These are phyloP conservation scores for Macaranga tanarius DNA, from an alignment of 441 rosid species.

Conservation along the genomic window DNA sequence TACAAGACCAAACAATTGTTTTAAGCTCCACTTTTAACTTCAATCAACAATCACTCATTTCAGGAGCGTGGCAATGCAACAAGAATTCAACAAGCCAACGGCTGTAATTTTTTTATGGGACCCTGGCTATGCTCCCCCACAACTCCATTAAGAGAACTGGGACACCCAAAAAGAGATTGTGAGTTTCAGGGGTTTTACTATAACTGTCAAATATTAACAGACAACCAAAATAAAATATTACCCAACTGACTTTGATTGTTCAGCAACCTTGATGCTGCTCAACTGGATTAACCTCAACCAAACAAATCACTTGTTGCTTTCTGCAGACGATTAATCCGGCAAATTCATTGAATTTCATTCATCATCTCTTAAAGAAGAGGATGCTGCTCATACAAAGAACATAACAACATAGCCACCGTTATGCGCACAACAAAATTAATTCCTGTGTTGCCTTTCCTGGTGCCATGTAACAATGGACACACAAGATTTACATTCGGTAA, in stretches of 20 bases:
- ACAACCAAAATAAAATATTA: not conserved
- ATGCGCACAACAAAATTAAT: not conserved
- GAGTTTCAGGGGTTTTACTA: not conserved
- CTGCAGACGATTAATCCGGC: not conserved
- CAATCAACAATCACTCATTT: constrained; percentile 23
- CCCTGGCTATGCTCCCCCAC: not conserved
- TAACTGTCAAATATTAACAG: not conserved
- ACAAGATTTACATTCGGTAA: not conserved
- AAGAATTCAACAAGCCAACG: not conserved
- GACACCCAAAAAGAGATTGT: not conserved
- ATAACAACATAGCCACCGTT: not conserved
- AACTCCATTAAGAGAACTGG: not conserved
- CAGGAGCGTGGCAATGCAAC: constrained; percentile 3
- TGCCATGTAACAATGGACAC: too few species aligned
- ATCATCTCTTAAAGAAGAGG: not conserved
- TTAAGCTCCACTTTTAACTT: constrained; percentile 2
- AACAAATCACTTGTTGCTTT: constrained; percentile 8
- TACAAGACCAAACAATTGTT: constrained; percentile 23
- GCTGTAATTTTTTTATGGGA: not conserved
- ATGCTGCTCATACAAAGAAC: not conserved
- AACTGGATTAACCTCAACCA: constrained; percentile 9
- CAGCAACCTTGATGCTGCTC: constrained; percentile 13
- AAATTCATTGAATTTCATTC: not conserved
- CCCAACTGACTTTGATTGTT: constrained; percentile 23
- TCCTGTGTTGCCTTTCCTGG: too few species aligned